Base-by-base conservation (phyloP, 495 filamentous ascomycete species). In the Daldinia concentrica region DNA sequence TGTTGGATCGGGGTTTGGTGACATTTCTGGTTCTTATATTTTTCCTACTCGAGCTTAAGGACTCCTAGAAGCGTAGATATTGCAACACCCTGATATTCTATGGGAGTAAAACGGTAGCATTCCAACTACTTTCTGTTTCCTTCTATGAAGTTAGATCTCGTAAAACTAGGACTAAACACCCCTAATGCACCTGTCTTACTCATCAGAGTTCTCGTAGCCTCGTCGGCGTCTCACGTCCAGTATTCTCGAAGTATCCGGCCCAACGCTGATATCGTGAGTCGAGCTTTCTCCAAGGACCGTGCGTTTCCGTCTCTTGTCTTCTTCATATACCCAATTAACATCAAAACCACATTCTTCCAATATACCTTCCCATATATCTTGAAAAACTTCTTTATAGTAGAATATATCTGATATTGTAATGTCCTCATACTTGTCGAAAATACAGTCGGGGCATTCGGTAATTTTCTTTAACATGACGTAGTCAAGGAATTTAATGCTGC, bases 391-490 rank as follows among this genome's bases (percentile, higher is more conserved):
- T 4, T 1, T 11, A 1, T 1, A 17, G 24, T n/a, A 8, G 24
- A 65, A 61, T 24, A 1, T 1, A 4, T 63, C 59, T 1, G 50
- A 58, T 57, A 36, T 19, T 9, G 66, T 63, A 0, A 15, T 0
- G 14, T 9, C 59, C 0, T 14, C 0, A 14, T 29, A 36, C 1
- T 7, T 17, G n/a, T 61, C 56, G 32, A 71, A 71, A 27, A 71
- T 66, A 22, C 56, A 50, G 36, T 58, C 57, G 5, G 62, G 56
- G 12, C 57, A 54, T 17, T 60, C 19, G 4, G 15, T n/a, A 27
- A 71, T 66, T 30, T 48, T 56, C 48, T 26, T 64, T n/a, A 48
- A 48, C 56, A 65, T 62, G 27, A 65, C 68, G 7, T 65, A 3
- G 22, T 50, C 57, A 2, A 70, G 17, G 27, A 70, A 62, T n/a